Base-by-base conservation (phyloP, 169 alveolate species). In the Babesia ovis region DNA sequence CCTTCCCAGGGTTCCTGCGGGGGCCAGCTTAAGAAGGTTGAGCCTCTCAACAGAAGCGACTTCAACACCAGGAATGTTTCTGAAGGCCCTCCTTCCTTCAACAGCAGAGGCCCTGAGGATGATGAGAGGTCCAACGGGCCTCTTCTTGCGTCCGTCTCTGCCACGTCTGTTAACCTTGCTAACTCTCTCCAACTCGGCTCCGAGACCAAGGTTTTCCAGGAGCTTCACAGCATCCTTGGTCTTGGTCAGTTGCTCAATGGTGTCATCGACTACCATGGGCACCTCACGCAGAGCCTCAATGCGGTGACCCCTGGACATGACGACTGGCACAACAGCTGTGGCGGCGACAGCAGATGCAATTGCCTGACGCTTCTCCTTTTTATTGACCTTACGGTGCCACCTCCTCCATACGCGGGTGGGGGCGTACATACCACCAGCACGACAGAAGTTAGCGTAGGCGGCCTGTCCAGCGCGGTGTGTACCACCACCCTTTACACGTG, bases 401-500 rank as follows among this genome's bases (percentile, higher is more conserved):
- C 98, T 93, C 83, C 99, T 92, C 98, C 97, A 97, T 53, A 94
- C 94, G 89, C 94, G 96, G 70, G 95, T 94, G 27, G 99, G 99
- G 77, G 96, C 96, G 92, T 94, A 97, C 99, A 98, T 97, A 67
- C 99, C 98, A 69, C 99, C 99, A 55, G 98, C 98, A 68, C 99
- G 91, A 83, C 99, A 96, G 96, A 95, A 91, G 94, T 98, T 98
- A 59, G 99, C 99, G 91, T 96, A 97, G 64, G 99, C 99, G 45
- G 97, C 99, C 94, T 98, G 99, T 25, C 99, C 98, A 48, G 97
- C 92, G 50, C 98, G 91, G 90, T 96, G 98, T 51, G 99, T 97
- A 62, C 99, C 99, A 53, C 99, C 98, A 53, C 99, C 99, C 37
- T 98, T 96, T 37, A 97, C 99, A 82, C 99, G 95, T 54, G 99